Evolutionary conservation across 129 eudicot species (phyloP).

Genomic region (Apium graveolens): DNA sequence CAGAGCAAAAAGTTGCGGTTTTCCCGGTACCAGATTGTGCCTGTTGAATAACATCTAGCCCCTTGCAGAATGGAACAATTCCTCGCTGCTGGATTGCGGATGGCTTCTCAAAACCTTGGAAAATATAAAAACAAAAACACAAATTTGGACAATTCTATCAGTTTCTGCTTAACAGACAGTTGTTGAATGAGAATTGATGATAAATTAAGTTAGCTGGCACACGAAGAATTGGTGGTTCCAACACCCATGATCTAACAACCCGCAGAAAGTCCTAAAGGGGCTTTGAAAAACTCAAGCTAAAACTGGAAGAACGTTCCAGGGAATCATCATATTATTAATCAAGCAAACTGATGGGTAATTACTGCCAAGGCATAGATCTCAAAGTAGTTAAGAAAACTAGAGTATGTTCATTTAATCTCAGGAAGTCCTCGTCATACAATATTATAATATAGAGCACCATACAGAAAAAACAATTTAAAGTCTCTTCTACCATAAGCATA

Average conservation of each 20-base stretch:
- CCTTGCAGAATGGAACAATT: constrained; percentile 26
- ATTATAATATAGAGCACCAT: neutral
- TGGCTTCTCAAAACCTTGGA: constrained; percentile 29
- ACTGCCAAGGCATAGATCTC: neutral
- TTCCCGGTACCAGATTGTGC: constrained; percentile 29
- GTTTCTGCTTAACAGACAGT: neutral
- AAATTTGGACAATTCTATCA: neutral
- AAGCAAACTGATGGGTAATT: neutral
- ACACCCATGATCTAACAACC: neutral
- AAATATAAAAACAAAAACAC: neutral
- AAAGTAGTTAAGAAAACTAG: neutral
- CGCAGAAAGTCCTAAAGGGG: neutral
- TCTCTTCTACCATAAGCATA: constrained; percentile 17
- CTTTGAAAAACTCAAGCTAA: neutral
- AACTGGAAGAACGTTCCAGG: neutral
- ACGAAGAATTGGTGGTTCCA: neutral
- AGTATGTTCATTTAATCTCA: neutral
- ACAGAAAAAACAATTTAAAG: neutral
- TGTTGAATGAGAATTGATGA: constrained; percentile 3
- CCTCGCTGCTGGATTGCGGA: constrained; percentile 30
- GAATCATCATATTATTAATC: neutral
- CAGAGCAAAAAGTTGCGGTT: constrained; percentile 32
- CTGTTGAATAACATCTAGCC: constrained; percentile 31
- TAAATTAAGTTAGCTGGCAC: constrained; percentile 19
- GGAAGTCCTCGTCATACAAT: neutral